Base-by-base conservation (phyloP, 1,284 basidiomycete genomes). In the Polyporus tsugae region DNA sequence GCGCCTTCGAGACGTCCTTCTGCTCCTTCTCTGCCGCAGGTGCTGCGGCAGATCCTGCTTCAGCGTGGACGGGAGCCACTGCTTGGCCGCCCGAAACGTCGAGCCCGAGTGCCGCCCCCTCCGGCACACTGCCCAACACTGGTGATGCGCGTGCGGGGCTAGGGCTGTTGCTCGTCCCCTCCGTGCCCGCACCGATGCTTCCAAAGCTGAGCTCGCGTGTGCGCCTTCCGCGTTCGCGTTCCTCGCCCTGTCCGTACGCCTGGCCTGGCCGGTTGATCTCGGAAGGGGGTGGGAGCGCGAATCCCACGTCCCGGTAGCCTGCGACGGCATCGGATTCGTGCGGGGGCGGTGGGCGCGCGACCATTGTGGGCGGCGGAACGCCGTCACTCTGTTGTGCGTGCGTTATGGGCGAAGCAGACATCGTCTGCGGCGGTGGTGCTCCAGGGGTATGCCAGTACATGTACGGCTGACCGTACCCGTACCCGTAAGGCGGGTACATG, bases 151-250 rank as follows among this genome's bases (percentile, higher is more conserved):
- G 73, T 6, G 74, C 67, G 6, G 81, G 79, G 64, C 78, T 80
- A 15, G 73, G 78, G 29, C 78, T 80, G 60, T 75, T 72, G 65
- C 74, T 77, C 11, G 73, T 73, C 36, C 71, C 76, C 13, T 79
- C 72, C 22, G 75, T 22, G 33, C 57, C 66, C 9, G 41, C 69
- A 22, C 79, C 77, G 63, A 89, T 82, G 68, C 84, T 87, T 7
- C 89, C 89, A 74, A 89, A 89, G n/a, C 86, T 80, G 29, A 86
- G 78, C 65, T 80, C 76, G 42, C 74, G 70, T 38, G 68, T 11
- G 38, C 58, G 58, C 22, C 38, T 66, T 10, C 73, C 67, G 58
- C 76, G 72, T 6, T 70, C 74, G 13, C 73, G 68, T 60, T 73
- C 74, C 33, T 60, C 71, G 49, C 25, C 64, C 52, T 62, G 58